These are phyloP conservation scores for Populus davidiana DNA, from an alignment of 345 rosid genomes.

Conservation along the genomic window DNA sequence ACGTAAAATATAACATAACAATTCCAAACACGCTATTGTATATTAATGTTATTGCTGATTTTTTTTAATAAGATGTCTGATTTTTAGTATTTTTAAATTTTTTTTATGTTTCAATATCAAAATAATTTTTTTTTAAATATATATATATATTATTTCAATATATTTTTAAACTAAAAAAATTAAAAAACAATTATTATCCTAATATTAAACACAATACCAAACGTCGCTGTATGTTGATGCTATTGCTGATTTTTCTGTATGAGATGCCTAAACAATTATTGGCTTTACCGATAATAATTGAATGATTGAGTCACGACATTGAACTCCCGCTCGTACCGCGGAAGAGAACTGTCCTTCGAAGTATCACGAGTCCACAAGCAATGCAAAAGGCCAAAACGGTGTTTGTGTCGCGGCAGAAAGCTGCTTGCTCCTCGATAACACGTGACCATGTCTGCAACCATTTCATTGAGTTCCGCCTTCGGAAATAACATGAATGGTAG, in stretches of 20 bases:
- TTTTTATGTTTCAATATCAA: too few species aligned
- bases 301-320: not conserved
- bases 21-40: too few species aligned
- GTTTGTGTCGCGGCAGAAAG: not conserved
- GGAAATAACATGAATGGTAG: not conserved
- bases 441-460: not conserved
- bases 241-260: not conserved
- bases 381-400: not conserved
- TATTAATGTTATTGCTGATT: not conserved
- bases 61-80: not conserved
- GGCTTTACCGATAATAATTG: not conserved
- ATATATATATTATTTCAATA: too few species aligned
- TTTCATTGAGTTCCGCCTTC: not conserved
- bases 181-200: too few species aligned
- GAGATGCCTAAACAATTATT: not conserved
- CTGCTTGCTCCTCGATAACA: constrained; percentile 1
- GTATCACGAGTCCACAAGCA: not conserved
- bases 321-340: not conserved
- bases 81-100: too few species aligned
- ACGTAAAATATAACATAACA: too few species aligned
- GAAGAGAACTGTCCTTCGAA: not conserved
- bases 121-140: too few species aligned
- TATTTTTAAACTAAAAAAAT: too few species aligned
- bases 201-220: too few species aligned
- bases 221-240: not conserved